A percentile compares a stretch with the other conserved stretches of the same genome.
These are phyloP conservation scores for Curvularia eragrostidis DNA, from an alignment of 2,329 filamentous ascomycete genomes.

Conservation along the genomic window DNA sequence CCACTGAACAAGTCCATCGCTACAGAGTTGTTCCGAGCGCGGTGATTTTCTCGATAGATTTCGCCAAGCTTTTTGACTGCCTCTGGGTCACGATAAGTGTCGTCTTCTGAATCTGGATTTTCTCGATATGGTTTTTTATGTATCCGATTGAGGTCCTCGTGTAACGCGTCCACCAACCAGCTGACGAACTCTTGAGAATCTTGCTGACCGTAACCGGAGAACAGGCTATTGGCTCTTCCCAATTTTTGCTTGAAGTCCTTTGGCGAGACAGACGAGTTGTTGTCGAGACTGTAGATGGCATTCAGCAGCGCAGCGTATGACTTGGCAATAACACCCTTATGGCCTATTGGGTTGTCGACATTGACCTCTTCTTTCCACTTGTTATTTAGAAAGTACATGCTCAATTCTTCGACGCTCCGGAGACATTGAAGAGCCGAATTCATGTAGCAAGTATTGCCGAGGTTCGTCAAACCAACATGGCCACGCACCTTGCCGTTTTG, in stretches of 20 bases:
- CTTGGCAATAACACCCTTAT: constrained; percentile 84
- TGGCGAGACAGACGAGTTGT: constrained; percentile 74
- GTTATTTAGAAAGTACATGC: constrained; percentile 78
- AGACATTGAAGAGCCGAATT: constrained; percentile 96
- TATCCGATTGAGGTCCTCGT: constrained; percentile 93
- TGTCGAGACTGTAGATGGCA: constrained; percentile 76
- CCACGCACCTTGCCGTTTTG: constrained; percentile 75
- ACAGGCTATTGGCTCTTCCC: constrained; percentile 80
- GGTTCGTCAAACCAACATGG: constrained; percentile 82
- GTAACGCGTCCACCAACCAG: constrained; percentile 90
- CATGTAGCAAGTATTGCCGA: constrained; percentile 99
- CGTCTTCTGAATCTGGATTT: constrained; percentile 96
- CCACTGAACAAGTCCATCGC: constrained; percentile 93
- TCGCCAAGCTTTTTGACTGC: constrained; percentile 86
- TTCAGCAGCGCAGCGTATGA: constrained; percentile 78
- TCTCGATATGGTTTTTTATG: constrained; percentile 97
- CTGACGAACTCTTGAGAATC: constrained; percentile 97
- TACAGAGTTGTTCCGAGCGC: constrained; percentile 90
- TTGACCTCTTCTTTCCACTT: constrained; percentile 84
- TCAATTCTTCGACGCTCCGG: constrained; percentile 89
- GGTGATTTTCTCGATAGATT: constrained; percentile 89
- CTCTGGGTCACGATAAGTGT: constrained; percentile 83
- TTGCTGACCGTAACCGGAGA: constrained; percentile 94
- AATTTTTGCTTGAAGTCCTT: constrained; percentile 82
- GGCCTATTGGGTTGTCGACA: constrained; percentile 80